Evolutionary conservation across 2,329 filamentous ascomycete species (phyloP), one percentile per base, ranked within the genome.

Genomic region (Macroventuria anomochaeta): DNA sequence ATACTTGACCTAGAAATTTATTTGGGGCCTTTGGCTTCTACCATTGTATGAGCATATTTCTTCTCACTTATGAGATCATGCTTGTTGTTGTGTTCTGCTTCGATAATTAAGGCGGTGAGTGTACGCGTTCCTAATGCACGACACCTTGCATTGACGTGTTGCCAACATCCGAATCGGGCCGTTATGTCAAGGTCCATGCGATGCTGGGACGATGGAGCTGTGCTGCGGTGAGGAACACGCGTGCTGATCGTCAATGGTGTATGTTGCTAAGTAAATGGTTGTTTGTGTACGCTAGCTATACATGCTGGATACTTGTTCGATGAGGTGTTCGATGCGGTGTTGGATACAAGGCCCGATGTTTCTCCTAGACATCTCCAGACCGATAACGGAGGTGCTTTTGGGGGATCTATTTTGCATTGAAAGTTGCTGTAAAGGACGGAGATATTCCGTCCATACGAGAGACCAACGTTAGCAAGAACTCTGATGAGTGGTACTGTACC

Each of bases 81-180:
- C n/a, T 36, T 43, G 32, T 48, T 26, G 13, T 37, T 31, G 21
- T 40, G 3, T 17, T 11, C 25, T 39, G n/a, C 37, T 33, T 21
- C 26, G 28, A 17, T 21, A 3, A 26, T 38, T n/a, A 39, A 49
- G 51, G 44, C 44, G 44, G 44, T 54, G 39, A 39, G 21, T 34
- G 34, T 31, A 21, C 38, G 38, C 39, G 17, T 40, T 23, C 34
- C 25, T 33, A 8, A 54, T 48, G 51, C 51, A 54, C 28, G 28
- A 48, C 44, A 48, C 15, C 38, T 34, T 48, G 51, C 51, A 49
- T 49, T 48, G 44, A 43, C 51, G 32, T 36, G 7, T 18, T 48
- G 43, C 44, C 39, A 44, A 25, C 26, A 40, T 29, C 51, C 51
- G 51, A 54, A 36, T 54, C 51, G 51, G 51, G 34, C 51, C 51